Base-by-base conservation (phyloP, 495 filamentous ascomycete genomes). In the Neurospora sp. region DNA sequence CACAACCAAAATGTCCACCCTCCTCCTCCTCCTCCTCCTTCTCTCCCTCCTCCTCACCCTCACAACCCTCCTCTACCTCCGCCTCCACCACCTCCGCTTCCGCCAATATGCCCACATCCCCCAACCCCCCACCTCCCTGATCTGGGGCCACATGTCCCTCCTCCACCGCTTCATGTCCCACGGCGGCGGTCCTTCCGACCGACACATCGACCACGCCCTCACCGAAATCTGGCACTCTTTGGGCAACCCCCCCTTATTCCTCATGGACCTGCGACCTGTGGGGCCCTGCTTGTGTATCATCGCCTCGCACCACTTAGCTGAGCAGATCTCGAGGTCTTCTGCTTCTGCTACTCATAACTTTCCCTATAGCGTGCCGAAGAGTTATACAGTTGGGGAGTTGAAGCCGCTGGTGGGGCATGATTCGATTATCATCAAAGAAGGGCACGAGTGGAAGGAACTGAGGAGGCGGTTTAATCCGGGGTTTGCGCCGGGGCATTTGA, bases 351-450 rank as follows among this genome's bases (percentile, higher is more conserved):
- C 38, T 9, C 31, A 31, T 3, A 31, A 31, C 31, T 83, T 80
- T 47, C 82, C 81, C 8, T 85, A 82, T 73, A 84, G 83, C 69
- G 69, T 76, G 9, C 76, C 83, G 4, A 88, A 88, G 73, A 80
- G 80, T 0, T 83, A 83, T 8, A 81, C 81, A 0, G 37, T 82
- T 0, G 61, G 59, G 4, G 70, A 71, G 0, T 69, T 85, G 14
- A 47, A 71, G 6, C 75, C 73, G 4, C 47, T 87, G 6, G 77
- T 82, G n/a, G 86, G 85, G 1, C 69, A 41, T 1, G 44, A 73
- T 2, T 85, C 83, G 8, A 80, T 87, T 20, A 20, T 85, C 0
- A 73, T 70, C 12, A 70, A 76, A 16, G 69, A 83, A 22, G 83
- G 75, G 16, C 77, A 81, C 8, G 70, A 80, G 38, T 86, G 84